Percentiles rank a stretch among this genome's conserved stretches.
phyloP scores from a whole-genome alignment of 306 rosid genomes.

The Oxytropis ochrocephala region DNA sequence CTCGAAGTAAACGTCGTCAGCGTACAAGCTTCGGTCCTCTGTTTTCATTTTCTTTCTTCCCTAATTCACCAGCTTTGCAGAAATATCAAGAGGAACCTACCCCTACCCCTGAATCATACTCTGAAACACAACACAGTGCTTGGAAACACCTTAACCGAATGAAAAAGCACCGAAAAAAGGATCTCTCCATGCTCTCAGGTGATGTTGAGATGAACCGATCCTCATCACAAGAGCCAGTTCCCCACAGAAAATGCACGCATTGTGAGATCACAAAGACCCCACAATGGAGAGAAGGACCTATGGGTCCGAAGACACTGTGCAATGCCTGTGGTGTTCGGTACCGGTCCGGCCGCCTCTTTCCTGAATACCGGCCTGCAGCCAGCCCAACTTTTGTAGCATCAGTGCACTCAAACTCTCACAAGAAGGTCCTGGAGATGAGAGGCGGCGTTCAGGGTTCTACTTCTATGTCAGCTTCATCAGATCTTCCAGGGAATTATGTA shows the following conservation, averaged over 20 bases:
- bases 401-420: slow-evolving; percentile 77
- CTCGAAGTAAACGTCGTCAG: slow-evolving; percentile 57
- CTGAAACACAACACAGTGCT: slow-evolving; percentile 3
- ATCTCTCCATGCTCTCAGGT: slow-evolving; percentile 24
- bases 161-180: slow-evolving; percentile 37
- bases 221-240: slow-evolving; percentile 11
- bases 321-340: slow-evolving; percentile 92
- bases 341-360: slow-evolving; percentile 79
- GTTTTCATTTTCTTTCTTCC: slow-evolving; percentile 24
- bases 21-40: slow-evolving; percentile 30
- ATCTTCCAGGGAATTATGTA: slow-evolving; percentile 28
- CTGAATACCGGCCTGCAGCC: slow-evolving; percentile 79
- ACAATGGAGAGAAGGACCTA: slow-evolving; percentile 90
- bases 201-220: slow-evolving; percentile 23
- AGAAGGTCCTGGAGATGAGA: slow-evolving; percentile 82
- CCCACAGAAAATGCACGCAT: slow-evolving; percentile 53
- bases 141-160: slow-evolving; percentile 22
- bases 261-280: slow-evolving; percentile 75
- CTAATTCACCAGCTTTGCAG: slow-evolving; percentile 9
- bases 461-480: slow-evolving; percentile 23
- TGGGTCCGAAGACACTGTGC: slow-evolving; percentile 84
- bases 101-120: slow-evolving; percentile 31
- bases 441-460: slow-evolving; percentile 16
- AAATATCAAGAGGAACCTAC: slow-evolving; percentile 11
- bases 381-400: slow-evolving; percentile 68